Percentiles rank a stretch among this genome's conserved stretches.
Evolutionary conservation across 768 basidiomycete species (phyloP).

Genomic region (Termitomyces eurrhizus): DNA sequence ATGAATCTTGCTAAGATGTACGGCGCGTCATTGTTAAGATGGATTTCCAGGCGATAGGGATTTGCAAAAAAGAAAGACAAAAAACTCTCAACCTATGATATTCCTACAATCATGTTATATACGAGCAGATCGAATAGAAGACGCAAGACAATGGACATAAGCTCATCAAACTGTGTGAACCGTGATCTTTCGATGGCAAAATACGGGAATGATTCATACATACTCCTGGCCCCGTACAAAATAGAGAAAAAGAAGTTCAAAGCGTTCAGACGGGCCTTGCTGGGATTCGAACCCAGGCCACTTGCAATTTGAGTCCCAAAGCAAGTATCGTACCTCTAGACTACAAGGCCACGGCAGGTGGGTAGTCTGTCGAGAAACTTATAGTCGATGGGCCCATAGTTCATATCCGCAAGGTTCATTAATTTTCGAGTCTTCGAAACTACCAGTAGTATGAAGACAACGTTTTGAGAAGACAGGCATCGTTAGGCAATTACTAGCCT

Average conservation of each 20-base stretch:
- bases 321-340: slow-evolving; percentile 48
- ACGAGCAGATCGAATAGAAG: too few relatives aligned
- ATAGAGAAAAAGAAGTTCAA: not conserved
- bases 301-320: slow-evolving; percentile 42
- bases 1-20: too few relatives aligned
- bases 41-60: too few relatives aligned
- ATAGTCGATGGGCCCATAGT: too few relatives aligned
- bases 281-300: slow-evolving; percentile 50
- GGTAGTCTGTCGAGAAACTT: too few relatives aligned
- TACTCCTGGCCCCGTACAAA: not conserved
- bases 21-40: too few relatives aligned
- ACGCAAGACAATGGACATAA: too few relatives aligned
- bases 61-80: too few relatives aligned
- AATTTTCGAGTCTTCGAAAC: not conserved
- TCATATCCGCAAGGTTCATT: not conserved
- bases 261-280: slow-evolving; percentile 34
- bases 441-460: not conserved
- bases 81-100: too few relatives aligned
- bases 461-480: not conserved
- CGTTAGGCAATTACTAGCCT: too few relatives aligned
- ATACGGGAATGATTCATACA: not conserved
- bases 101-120: too few relatives aligned
- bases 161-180: too few relatives aligned
- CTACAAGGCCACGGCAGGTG: slow-evolving; percentile 21
- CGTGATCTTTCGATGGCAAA: not conserved